Percentiles rank a stretch among this genome's conserved stretches.
phyloP scores from a whole-genome alignment of 2,329 filamentous ascomycete genomes.

The Ceratocystis harringtonii region DNA sequence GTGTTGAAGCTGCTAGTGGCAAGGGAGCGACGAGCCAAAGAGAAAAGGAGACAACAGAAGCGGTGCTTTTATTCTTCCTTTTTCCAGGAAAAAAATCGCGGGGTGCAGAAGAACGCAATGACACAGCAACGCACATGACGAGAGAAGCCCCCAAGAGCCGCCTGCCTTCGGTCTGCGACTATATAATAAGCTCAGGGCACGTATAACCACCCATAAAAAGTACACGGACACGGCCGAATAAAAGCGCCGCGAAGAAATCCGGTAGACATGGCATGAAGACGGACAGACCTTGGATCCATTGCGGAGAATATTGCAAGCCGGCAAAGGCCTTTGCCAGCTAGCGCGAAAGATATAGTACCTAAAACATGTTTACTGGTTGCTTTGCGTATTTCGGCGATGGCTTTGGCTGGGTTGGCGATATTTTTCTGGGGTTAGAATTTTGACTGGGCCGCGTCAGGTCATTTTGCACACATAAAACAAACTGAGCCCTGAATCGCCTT shows the following conservation, averaged over 20 bases:
- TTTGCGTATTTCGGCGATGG: neutral
- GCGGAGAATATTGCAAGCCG: neutral
- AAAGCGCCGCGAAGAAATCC: neutral
- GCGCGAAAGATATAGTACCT: no score
- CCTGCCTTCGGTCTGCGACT: neutral
- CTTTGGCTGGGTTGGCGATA: neutral
- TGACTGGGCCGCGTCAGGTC: neutral
- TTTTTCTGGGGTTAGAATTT: neutral
- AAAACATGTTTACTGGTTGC: neutral
- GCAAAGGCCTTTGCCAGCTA: neutral
- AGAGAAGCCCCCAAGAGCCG: neutral
- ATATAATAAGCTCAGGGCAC: neutral
- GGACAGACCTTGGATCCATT: neutral
- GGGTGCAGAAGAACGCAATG: neutral
- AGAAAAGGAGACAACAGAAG: neutral
- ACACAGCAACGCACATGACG: neutral
- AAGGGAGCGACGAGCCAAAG: neutral
- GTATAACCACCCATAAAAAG: neutral
- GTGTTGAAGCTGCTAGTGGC: no score
- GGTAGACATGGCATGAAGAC: slow-evolving; percentile 1
- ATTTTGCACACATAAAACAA: neutral
- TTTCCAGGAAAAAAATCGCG: neutral
- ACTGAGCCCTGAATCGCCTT: no score
- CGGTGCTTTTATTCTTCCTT: neutral
- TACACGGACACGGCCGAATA: slow-evolving; percentile 3